Percentiles rank a stretch among this genome's conserved stretches.
These are phyloP conservation scores for Bauhinia variegata DNA, from an alignment of 306 rosid species.

Conservation along the genomic window DNA sequence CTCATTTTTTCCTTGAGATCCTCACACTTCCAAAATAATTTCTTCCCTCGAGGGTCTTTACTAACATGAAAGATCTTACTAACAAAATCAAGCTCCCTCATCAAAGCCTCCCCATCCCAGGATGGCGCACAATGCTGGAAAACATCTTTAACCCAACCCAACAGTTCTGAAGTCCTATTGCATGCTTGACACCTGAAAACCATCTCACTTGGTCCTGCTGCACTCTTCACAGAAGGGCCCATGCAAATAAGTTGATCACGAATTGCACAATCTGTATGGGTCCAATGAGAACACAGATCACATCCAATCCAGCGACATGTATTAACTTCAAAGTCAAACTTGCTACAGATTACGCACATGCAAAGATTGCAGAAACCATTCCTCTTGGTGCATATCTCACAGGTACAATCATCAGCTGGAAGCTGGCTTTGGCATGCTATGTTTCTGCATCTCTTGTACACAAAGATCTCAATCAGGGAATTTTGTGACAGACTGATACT, in stretches of 20 bases:
- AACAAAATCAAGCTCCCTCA: constrained; percentile 91
- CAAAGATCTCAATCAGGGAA: constrained; percentile 79
- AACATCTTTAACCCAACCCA: constrained; percentile 98
- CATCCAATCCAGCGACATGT: constrained; percentile 99
- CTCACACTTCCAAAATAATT: constrained; percentile 77
- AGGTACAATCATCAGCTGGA: constrained; percentile 94
- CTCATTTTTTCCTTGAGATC: constrained; percentile 82
- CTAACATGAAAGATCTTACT: constrained; percentile 90
- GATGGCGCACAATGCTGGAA: constrained; percentile 94
- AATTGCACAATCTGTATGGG: constrained; percentile 98
- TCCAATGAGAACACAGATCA: constrained; percentile 96
- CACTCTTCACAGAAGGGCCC: constrained; percentile 78
- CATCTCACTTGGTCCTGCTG: constrained; percentile 84
- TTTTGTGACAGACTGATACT: constrained; percentile 85
- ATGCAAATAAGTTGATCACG: constrained; percentile 80
- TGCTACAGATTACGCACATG: constrained; percentile 96
- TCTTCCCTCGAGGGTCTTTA: constrained; percentile 87
- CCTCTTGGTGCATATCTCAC: constrained; percentile 76
- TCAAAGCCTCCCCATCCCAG: constrained; percentile 87
- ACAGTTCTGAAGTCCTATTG: constrained; percentile 88
- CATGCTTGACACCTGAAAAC: constrained; percentile 95
- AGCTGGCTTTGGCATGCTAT: constrained; percentile 92
- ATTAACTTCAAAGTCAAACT: constrained; percentile 97
- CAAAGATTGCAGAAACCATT: constrained; percentile 99
- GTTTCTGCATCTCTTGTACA: constrained; percentile 91